phyloP scores from a whole-genome alignment of 2,329 filamentous ascomycete genomes.

The Alternaria arborescens region DNA sequence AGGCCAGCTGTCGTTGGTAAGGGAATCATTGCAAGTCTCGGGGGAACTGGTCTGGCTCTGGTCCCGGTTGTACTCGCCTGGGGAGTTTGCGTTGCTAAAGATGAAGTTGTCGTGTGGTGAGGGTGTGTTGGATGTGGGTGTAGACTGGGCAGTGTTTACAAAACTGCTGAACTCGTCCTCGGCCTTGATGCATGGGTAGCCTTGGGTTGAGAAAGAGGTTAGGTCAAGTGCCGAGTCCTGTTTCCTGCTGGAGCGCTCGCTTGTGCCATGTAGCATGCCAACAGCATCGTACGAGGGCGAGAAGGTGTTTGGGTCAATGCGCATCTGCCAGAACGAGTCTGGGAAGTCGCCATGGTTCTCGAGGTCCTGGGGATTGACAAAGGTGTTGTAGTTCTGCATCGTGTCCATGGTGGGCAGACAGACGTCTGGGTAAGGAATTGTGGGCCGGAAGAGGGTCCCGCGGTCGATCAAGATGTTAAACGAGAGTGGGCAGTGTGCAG shows the following conservation, averaged over 20 bases:
- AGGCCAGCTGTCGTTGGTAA: conserved; percentile 30
- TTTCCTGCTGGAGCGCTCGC: conserved; percentile 26
- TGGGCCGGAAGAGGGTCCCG: conserved; percentile 17
- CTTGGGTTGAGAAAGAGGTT: conserved; percentile 20
- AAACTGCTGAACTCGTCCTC: conserved; percentile 28
- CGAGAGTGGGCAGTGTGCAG: conserved; percentile 15
- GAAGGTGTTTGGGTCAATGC: conserved; percentile 14
- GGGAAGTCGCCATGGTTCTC: conserved; percentile 26
- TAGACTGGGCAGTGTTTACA: conserved; percentile 33
- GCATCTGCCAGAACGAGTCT: conserved; percentile 24
- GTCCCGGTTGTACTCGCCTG: conserved; percentile 39
- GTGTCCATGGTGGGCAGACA: conserved; percentile 29
- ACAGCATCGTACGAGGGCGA: conserved; percentile 11
- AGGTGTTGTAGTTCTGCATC: conserved; percentile 25
- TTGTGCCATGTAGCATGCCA: conserved; percentile 10
- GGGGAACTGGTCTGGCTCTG: conserved; percentile 45
- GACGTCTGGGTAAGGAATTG: conserved; percentile 8
- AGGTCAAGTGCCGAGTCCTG: conserved; percentile 39
- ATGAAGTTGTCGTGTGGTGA: conserved; percentile 40
- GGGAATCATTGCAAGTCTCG: conserved; percentile 35
- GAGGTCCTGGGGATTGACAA: conserved; percentile 30
- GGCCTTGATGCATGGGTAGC: conserved; percentile 24
- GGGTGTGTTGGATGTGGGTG: conserved; percentile 37
- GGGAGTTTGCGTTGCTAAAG: conserved; percentile 46
- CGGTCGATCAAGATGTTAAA: conserved; percentile 16